Base-by-base conservation (phyloP, 2,329 filamentous ascomycete species). In the Hymenoscyphus infarciens region DNA sequence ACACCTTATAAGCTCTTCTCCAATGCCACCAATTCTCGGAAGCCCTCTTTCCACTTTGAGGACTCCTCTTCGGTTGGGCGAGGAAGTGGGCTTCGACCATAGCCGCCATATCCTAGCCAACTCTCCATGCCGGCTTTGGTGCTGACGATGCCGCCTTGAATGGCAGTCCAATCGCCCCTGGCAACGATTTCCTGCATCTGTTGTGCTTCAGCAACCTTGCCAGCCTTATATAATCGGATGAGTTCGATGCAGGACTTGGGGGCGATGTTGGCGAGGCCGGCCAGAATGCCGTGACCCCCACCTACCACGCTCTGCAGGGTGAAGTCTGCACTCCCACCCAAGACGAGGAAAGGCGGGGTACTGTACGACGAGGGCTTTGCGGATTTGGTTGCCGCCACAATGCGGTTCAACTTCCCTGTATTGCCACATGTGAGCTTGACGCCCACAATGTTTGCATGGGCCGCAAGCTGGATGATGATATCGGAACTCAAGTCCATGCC, bases 391-490 rank as follows among this genome's bases (percentile, higher is more conserved):
- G 61, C 84, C 76, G 81, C 79, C 7, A 81, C 83, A 57, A 84
- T 75, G 68, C 83, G 75, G 70, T 82, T 81, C 64, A 86, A 76
- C 73, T 87, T 87, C 57, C 84, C 84, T 25, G 83, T 84, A 80
- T 92, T 96, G 69, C 91, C 92, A 75, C 92, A 96, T 49, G 92
- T 96, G 80, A 97, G 95, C 77, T 96, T 96, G 63, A 91, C 92
- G 66, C 92, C 92, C 67, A 92, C 81, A 71, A 97, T 91, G 79
- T 96, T 96, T 69, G 87, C 86, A 77, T 96, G 91, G 73, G 86
- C 79, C 52, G 89, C 89, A 56, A 96, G 85, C 75, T 83, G 83
- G 78, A 95, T 91, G 72, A 96, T 86, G 67, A 93, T 82, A 74
- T 96, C 92, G 66, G 89, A 93, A 80, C 93, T 91, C 83, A 96